phyloP scores from a whole-genome alignment of 495 filamentous ascomycete genomes.

The Chaetomidium leptoderma region DNA sequence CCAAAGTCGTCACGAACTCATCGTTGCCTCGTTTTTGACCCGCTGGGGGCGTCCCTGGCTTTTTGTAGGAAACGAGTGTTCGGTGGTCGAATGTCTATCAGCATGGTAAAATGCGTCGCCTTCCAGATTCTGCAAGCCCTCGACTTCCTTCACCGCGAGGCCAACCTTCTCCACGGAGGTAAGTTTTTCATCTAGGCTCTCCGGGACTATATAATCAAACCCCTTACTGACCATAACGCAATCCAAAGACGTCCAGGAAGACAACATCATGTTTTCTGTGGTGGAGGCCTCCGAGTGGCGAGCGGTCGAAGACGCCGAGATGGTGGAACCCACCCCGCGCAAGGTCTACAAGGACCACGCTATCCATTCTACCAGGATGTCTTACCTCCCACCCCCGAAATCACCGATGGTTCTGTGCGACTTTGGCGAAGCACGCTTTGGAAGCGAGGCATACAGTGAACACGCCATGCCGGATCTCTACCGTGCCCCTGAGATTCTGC shows the following conservation, averaged over 20 bases:
- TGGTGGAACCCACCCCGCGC: neutral
- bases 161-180: slow-evolving; percentile 1
- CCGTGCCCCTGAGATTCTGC: slow-evolving; percentile 7
- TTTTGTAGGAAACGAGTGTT: neutral
- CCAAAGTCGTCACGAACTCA: neutral
- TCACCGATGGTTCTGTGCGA: neutral
- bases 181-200: too few species aligned
- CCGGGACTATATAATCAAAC: too few species aligned
- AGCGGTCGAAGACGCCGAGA: slow-evolving; percentile 3
- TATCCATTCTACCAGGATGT: neutral
- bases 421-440: slow-evolving; percentile 12
- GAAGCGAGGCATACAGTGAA: neutral
- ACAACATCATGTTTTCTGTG: slow-evolving; percentile 8
- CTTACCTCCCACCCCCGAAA: neutral
- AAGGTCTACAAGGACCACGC: neutral
- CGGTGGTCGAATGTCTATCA: neutral
- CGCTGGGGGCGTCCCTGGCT: neutral
- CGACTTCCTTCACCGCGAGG: slow-evolving; percentile 9
- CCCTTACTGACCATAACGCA: too few species aligned
- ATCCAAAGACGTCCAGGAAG: slow-evolving; percentile 8
- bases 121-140: slow-evolving; percentile 4
- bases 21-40: slow-evolving; percentile 2
- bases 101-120: neutral
- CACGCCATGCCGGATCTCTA: slow-evolving; percentile 9
- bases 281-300: neutral